Conservation (phyloP, 2,329 filamentous ascomycete genomes). For the Passalora sequoiae region DNA sequence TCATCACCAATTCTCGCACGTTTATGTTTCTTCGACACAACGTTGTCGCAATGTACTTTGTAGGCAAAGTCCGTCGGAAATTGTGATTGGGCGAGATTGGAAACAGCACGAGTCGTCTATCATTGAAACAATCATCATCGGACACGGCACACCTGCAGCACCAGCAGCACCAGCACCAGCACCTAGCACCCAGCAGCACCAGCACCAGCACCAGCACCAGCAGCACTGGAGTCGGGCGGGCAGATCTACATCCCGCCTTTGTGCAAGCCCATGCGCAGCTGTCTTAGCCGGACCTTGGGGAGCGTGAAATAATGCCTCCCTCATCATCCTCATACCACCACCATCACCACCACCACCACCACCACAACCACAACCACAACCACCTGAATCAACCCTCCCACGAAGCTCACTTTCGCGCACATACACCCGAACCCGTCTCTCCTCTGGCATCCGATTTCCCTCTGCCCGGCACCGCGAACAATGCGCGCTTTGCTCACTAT, state of each 20-base stretch:
- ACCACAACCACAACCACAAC: neutral
- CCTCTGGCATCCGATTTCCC: slow-evolving; percentile 3
- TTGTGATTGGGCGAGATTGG: neutral
- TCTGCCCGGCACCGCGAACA: neutral
- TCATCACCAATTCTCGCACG: too few species aligned
- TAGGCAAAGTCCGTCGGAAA: neutral
- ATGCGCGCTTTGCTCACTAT: neutral
- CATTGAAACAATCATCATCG: neutral
- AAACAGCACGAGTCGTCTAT: neutral
- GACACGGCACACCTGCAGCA: neutral
- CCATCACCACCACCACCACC: neutral
- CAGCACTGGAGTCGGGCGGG: too few species aligned
- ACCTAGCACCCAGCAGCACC: too few species aligned
- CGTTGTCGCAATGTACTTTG: neutral
- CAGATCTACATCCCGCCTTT: neutral
- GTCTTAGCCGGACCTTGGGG: neutral
- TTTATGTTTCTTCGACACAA: too few species aligned
- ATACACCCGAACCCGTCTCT: neutral
- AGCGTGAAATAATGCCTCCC: neutral
- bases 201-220: too few species aligned
- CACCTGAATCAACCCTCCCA: neutral
- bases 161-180: too few species aligned
- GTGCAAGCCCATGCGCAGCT: neutral
- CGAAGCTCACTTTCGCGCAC: neutral
- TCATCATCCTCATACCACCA: neutral